phyloP scores from a whole-genome alignment of 441 rosid genomes.

The Pelargonium citronellum region DNA sequence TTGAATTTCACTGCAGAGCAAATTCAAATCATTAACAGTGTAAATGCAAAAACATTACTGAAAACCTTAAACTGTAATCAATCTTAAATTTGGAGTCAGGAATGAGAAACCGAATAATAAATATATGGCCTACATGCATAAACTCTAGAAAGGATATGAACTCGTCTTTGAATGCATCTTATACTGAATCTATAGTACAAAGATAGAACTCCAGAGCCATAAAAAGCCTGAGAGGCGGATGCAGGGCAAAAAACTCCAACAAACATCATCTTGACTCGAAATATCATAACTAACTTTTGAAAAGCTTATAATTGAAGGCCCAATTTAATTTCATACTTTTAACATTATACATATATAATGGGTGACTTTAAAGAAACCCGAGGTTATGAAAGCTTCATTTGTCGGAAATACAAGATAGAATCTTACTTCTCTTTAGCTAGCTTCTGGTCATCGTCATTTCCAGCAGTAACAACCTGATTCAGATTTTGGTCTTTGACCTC shows the following conservation, averaged over 20 bases:
- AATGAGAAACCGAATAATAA: background rate
- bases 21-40: background rate
- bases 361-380: background rate
- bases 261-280: too few species aligned
- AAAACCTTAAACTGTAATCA: background rate
- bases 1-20: constrained; percentile 31
- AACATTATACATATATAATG: too few species aligned
- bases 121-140: background rate
- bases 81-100: background rate
- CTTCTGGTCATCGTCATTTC: constrained; percentile 21
- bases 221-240: too few species aligned
- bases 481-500: constrained; percentile 28
- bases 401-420: background rate
- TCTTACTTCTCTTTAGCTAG: constrained; percentile 28
- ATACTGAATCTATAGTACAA: too few species aligned
- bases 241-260: too few species aligned
- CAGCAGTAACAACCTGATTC: constrained; percentile 28
- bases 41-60: background rate
- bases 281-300: too few species aligned
- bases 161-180: too few species aligned
- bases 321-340: too few species aligned
- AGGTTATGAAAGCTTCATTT: background rate
- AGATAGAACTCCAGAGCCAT: too few species aligned
- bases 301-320: too few species aligned
- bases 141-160: background rate